A percentile compares a stretch with the other conserved stretches of the same genome.
phyloP scores from a whole-genome alignment of 345 rosid species.

The Eucalyptus dawsonii region DNA sequence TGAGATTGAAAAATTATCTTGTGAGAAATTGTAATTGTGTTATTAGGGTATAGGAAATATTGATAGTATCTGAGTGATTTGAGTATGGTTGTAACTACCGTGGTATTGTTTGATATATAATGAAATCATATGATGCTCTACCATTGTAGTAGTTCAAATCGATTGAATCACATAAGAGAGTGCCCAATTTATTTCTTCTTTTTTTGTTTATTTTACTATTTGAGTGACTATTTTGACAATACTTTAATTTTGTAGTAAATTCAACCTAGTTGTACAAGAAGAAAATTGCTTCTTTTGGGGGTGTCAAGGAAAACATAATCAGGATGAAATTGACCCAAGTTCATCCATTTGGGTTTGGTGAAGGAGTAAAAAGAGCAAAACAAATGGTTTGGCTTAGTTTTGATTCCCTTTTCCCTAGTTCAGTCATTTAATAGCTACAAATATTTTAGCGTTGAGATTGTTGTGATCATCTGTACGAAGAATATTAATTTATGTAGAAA shows the following conservation, averaged over 20 bases:
- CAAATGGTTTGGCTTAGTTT: background rate
- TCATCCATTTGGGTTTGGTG: background rate
- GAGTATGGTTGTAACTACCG: accelerated
- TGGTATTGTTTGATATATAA: accelerated
- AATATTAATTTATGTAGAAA: background rate
- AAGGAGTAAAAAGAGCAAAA: background rate
- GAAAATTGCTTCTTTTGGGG: background rate
- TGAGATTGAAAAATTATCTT: accelerated
- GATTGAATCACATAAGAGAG: accelerated
- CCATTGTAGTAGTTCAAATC: too few relatives aligned
- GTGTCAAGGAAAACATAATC: background rate
- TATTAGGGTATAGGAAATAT: accelerated
- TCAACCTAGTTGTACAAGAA: background rate
- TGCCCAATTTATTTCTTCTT: accelerated
- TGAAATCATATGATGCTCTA: too few relatives aligned
- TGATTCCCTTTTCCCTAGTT: background rate
- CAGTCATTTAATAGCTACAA: background rate
- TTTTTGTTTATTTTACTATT: background rate
- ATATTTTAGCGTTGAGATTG: background rate
- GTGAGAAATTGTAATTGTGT: accelerated
- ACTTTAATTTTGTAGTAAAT: accelerated
- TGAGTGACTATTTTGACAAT: accelerated
- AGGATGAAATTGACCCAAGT: background rate
- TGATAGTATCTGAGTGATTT: accelerated
- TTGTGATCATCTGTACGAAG: accelerated